Evolutionary conservation across 495 filamentous ascomycete genomes (phyloP), one percentile per base, ranked within the genome.

Genomic region (Trichocladium antarcticum): DNA sequence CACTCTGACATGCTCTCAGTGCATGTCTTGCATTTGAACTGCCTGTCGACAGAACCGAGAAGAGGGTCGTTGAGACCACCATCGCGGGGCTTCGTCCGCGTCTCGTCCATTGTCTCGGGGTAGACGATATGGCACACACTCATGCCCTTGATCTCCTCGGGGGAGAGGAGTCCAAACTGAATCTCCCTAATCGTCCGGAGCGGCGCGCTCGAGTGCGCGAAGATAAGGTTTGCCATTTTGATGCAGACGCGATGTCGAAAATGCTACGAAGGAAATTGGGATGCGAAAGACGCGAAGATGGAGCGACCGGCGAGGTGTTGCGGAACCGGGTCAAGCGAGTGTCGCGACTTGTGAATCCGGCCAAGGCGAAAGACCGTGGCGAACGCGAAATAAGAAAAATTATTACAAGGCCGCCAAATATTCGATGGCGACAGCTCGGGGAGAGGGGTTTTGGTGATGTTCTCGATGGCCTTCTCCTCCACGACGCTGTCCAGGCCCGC

Each of bases 61-160:
- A 83, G 84, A 16, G 90, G 87, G 63, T 99, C 92, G 62, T 96
- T 96, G 45, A 96, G 71, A 55, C 92, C 92, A 59, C 82, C 80
- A 21, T 88, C 82, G 53, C 93, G 84, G 36, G 92, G 92, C 53
- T 83, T 81, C 50, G 84, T 82, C 49, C 85, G 81, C 57, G 83
- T 82, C 66, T 97, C 93, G 58, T 99, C 92, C 93, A 97, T 95
- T 8, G 92, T 97, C 75, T 99, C 92, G 1, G 92, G 89, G 59
- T 96, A 95, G 63, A 87, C 74, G 51, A 99, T 87, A 58, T 89
- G 84, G 27, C 79, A 81, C 40, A 96, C 89, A 69, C 89, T 95
- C 87, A 95, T 89, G 50, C 80, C 84, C 72, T 97, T 97, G 69
- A 95, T 93, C 68, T 99, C 93, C 62, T 97, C 90, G 1, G 93